Evolutionary conservation across 371 early-diverging fungal species (phyloP), one percentile per base, ranked within the genome.

Genomic region (Saksenaea vasiformis): DNA sequence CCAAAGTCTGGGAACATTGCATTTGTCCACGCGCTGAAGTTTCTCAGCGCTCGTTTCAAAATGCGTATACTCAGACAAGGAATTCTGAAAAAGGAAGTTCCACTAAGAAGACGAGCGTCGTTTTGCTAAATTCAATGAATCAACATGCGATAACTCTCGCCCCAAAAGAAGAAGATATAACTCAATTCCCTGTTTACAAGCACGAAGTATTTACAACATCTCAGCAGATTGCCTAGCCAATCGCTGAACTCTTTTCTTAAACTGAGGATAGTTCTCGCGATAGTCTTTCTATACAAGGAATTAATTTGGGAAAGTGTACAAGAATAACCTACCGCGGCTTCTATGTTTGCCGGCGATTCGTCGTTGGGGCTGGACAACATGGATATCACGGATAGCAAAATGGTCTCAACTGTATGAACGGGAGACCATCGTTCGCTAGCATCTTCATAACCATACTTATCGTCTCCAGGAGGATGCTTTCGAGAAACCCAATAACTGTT

Each of bases 341-440:
- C 94, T 35, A 95, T 80, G 71, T 95, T 96, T 11, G 96, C 98
- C 7, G 96, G 96, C 39, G 92, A 91, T 70, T 93, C 91, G 66
- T 90, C 93, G 76, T 98, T 98, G n/a, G 98, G 98, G 62, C 90
- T 89, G 4, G 91, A 89, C 19, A 98, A 78, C 90, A 98, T 92
- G 58, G 89, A 90, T 47, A 94, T 91, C 14, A 98, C 93, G 36
- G 89, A 88, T 24, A 95, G 60, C 41, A 95, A 71, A 71, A 98
- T 94, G n/a, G 92, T 93, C 68, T 93, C 92, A 44, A 96, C 95
- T n/a, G 95, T 95, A 71, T 95, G 91, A 9, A 96, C 92, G 11
- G 98, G 98, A 54, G 91, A 80, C 98, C 98, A 98, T 53, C 98
- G 83, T 70, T 97, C 98, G 34, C 78, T 83, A 8, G 95, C 90